phyloP scores from a whole-genome alignment of 306 rosid genomes.

The Vigna radiata region DNA sequence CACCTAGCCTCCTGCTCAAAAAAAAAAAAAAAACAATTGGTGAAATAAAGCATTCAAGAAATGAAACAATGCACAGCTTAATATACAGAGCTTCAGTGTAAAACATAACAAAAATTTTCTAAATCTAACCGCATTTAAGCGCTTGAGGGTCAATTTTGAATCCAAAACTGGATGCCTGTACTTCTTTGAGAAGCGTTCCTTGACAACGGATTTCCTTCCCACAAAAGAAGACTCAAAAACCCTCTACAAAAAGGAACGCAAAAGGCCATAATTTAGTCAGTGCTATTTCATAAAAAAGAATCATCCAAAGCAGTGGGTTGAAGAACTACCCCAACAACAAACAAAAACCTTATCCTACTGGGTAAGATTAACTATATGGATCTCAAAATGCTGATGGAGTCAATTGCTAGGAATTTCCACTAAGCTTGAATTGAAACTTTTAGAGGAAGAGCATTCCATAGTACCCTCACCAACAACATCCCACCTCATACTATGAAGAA shows the following conservation, averaged over 20 bases:
- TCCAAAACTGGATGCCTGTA: conserved; percentile 92
- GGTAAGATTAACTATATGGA: not conserved
- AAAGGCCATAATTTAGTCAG: conserved; percentile 10
- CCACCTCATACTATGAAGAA: too few species aligned
- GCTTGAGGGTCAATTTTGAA: conserved; percentile 82
- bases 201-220: conserved; percentile 80
- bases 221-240: conserved; percentile 79
- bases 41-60: conserved; percentile 5
- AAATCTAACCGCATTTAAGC: conserved; percentile 71
- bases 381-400: not conserved
- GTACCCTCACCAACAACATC: too few species aligned
- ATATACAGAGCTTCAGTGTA: not conserved
- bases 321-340: not conserved
- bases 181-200: conserved; percentile 93
- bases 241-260: conserved; percentile 55
- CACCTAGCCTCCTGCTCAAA: conserved; percentile 89
- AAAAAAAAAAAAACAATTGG: not conserved
- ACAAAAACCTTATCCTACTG: not conserved
- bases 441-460: too few species aligned
- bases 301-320: not conserved
- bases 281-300: not conserved
- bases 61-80: conserved; percentile 7
- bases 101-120: not conserved
- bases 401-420: not conserved
- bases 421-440: conserved; percentile 25